Evolutionary conservation across 208 protist species (phyloP), one percentile per base, ranked within the genome.

Genomic region (Leishmania turanica): DNA sequence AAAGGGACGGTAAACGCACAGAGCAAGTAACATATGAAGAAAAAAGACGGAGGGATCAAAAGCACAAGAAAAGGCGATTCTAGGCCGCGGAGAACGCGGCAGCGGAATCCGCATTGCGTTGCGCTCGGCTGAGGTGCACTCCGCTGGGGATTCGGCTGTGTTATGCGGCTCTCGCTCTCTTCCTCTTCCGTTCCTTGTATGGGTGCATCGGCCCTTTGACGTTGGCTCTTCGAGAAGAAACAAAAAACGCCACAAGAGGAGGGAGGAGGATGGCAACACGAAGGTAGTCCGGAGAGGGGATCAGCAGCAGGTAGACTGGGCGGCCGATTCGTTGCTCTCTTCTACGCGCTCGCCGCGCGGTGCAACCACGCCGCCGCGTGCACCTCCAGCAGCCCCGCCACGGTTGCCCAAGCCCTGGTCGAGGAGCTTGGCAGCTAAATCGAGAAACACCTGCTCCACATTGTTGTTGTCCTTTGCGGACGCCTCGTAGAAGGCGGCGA

Each of bases 401-500:
- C 84, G 84, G 51, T 87, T 89, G 13, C 83, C 87, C n/a, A 94
- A 75, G 13, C 92, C 91, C 56, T 91, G 98, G 37, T 98, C 95
- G 54, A 99, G 96, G 75, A 99, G 96, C 54, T 90, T 91, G 62
- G 89, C 82, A 3, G 98, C 98, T 24, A 99, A 98, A 76, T 90
- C 86, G 42, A 97, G 82, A 87, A 98, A 98, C 17, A 94, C 84
- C 62, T 89, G 87, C 70, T 97, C 91, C n/a, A 98, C 87, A 82
- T 97, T 96, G 65, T 81, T 86, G 82, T 91, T 95, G 56, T 97
- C 93, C 85, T 97, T 97, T 24, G 96, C 96, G 21, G 93, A 97
- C 0, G 92, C 93, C 78, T 98, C 96, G 82, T 93, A 96, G 78
- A 97, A 95, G 9, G 83, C 91, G 54, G 87, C 87, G 34, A 97